phyloP scores from a whole-genome alignment of 805 yeast genomes.

The Pichia rugopelliculosa region DNA sequence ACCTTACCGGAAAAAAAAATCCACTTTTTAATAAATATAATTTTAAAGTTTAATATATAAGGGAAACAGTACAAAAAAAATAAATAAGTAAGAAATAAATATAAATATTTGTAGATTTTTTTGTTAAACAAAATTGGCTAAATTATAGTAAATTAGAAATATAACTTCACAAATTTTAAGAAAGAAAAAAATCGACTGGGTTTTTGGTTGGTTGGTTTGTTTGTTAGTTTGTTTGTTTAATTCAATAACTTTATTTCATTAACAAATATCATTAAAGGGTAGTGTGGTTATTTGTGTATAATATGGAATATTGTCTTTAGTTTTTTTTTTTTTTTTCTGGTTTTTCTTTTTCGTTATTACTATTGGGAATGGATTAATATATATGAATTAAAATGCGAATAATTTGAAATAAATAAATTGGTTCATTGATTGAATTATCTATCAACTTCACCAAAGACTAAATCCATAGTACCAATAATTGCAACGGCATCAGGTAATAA shows the following conservation, averaged over 20 bases:
- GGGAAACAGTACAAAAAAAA: neutral
- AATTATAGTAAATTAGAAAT: too few relatives aligned
- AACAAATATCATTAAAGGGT: neutral
- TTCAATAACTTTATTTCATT: too few relatives aligned
- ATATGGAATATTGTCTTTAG: conserved; percentile 3
- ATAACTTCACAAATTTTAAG: too few relatives aligned
- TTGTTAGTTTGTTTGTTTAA: neutral
- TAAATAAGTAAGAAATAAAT: conserved; percentile 3
- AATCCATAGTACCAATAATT: conserved; percentile 90
- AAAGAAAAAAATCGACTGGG: neutral
- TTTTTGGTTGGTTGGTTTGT: neutral
- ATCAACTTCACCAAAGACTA: conserved; percentile 92
- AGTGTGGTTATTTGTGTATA: neutral
- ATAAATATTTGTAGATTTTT: neutral
- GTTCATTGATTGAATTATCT: conserved; percentile 40
- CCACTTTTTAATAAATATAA: neutral
- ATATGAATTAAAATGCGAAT: neutral
- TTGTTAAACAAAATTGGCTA: neutral
- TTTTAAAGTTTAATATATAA: neutral
- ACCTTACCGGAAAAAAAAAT: too few relatives aligned
- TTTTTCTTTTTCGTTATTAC: too few relatives aligned
- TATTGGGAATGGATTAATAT: neutral
- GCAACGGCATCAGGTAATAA: conserved; percentile 90
- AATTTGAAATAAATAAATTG: neutral
- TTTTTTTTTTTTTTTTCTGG: neutral